Evolutionary conservation across 1,284 basidiomycete genomes (phyloP), one percentile per base, ranked within the genome.

Genomic region (Amylostereum chailletii): DNA sequence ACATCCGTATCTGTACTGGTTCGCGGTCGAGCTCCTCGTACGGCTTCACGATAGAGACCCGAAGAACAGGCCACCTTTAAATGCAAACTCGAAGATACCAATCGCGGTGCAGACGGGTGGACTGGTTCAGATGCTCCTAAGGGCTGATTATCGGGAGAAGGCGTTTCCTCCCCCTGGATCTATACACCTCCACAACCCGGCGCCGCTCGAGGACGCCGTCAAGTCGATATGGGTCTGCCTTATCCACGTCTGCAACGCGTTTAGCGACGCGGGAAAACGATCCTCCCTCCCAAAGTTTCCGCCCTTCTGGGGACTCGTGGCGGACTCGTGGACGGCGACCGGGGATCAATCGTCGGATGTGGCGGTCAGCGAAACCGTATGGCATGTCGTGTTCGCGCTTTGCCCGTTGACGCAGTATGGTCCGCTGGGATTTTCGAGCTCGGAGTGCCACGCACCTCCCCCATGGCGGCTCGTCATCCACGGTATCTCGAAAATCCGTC

Each of bases 341-440:
- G 43, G 36, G 19, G 51, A 53, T 53, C 53, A 39, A 65, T 72
- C 61, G 8, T 61, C 67, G 4, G 68, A 73, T 33, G 60, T 83
- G 1, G 71, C 77, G 33, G 71, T 71, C 3, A 84, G 85, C 52
- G 92, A 94, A 64, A 63, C 72, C 4, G 68, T 83, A 7, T 95
- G 93, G 88, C 78, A 74, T 45, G 70, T 76, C 3, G 70, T 90
- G 5, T 86, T 91, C 57, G 75, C 75, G 9, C 63, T 94, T 1
- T 86, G 81, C 51, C 76, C 82, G 0, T 63, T 96, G 3, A 88
- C 88, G 0, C 93, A 94, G 58, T 90, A 95, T 65, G 84, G 83
- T 0, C 60, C 71, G 0, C 71, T 79, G 49, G 94, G 93, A 4
- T 67, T 78, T 58, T 68, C 72, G 2, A 75, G 72, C 3, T 66